Conservation (phyloP, 2,329 filamentous ascomycete species). For the Amauroascus niger region DNA sequence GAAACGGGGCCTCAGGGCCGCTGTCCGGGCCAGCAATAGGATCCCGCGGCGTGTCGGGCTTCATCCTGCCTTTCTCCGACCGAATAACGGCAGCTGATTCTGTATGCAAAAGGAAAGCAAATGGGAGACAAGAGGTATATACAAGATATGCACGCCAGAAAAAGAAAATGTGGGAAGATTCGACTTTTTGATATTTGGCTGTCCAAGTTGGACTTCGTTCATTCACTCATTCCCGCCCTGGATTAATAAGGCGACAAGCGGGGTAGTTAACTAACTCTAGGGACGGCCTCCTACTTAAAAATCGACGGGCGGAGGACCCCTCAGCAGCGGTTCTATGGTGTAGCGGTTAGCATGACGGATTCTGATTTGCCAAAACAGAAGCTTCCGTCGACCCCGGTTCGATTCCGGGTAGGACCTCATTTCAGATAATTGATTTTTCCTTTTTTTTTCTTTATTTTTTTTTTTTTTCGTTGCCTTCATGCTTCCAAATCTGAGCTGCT, state of each 20-base stretch:
- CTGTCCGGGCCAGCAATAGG: conserved; percentile 61
- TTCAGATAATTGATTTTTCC: neutral
- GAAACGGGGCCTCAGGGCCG: conserved; percentile 70
- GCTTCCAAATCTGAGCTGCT: too few relatives aligned
- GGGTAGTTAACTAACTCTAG: neutral
- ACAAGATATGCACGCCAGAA: too few relatives aligned
- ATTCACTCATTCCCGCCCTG: too few relatives aligned
- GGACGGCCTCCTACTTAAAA: neutral
- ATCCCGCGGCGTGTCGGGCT: conserved; percentile 49
- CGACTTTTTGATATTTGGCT: too few relatives aligned
- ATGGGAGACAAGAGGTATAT: too few relatives aligned
- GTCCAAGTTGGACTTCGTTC: too few relatives aligned
- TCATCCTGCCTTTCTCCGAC: too few relatives aligned
- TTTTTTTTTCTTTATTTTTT: neutral
- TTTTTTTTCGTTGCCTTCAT: neutral
- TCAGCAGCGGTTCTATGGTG: conserved; percentile 7
- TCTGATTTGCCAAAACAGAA: neutral
- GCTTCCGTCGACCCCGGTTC: conserved; percentile 10
- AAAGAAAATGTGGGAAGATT: too few relatives aligned
- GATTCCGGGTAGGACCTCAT: conserved; percentile 11
- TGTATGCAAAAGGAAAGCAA: too few relatives aligned
- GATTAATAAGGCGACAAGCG: neutral
- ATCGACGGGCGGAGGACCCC: neutral
- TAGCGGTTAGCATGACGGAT: conserved; percentile 11
- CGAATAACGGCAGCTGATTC: too few relatives aligned